Conservation (phyloP, 129 eudicot genomes). For the Ambrosia trifida region DNA sequence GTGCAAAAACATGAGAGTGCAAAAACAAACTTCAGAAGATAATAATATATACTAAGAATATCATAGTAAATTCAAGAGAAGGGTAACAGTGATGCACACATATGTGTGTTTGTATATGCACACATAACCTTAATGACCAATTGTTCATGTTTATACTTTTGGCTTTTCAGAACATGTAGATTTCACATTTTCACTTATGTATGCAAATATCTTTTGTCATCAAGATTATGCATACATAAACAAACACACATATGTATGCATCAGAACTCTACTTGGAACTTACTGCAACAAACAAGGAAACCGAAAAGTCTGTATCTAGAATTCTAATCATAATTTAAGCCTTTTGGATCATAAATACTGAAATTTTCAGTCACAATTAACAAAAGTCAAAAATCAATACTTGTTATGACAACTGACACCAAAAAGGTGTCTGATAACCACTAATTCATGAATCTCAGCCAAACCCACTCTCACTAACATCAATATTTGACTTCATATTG, state of each 20-base stretch:
- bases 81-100: constrained; percentile 8
- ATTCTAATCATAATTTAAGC: constrained; percentile 1
- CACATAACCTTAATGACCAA: constrained; percentile 15
- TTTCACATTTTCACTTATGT: constrained; percentile 4
- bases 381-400: not conserved
- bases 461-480: not conserved
- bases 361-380: not conserved
- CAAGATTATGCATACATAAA: constrained; percentile 23
- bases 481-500: constrained; percentile 17
- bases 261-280: not conserved
- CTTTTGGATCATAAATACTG: not conserved
- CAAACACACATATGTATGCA: constrained; percentile 14
- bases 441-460: not conserved
- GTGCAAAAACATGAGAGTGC: constrained; percentile 20
- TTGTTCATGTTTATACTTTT: not conserved
- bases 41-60: constrained; percentile 9
- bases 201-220: not conserved
- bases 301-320: not conserved
- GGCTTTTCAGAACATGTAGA: not conserved
- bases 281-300: not conserved
- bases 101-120: constrained; percentile 17
- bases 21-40: constrained; percentile 10
- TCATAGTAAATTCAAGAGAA: not conserved
- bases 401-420: constrained; percentile 1
- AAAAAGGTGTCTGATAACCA: not conserved